These are phyloP conservation scores for Chlorella sp. DNA, from an alignment of 139 green algal genomes.

Conservation along the genomic window DNA sequence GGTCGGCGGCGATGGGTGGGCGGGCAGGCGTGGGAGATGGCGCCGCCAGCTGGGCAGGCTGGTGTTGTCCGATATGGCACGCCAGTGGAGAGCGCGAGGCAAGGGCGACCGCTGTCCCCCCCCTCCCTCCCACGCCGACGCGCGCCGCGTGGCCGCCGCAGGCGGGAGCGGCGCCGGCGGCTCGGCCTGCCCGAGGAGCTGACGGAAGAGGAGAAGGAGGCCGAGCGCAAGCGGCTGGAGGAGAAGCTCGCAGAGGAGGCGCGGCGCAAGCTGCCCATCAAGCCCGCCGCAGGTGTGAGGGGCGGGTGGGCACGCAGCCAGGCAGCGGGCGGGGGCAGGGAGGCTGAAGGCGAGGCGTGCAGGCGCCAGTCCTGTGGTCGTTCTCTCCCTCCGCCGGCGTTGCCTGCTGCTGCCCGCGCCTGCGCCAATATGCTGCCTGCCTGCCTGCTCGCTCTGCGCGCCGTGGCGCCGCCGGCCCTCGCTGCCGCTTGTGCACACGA, in stretches of 20 bases:
- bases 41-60: not conserved
- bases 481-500: too few relatives aligned
- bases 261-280: not conserved
- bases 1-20: too few relatives aligned
- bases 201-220: slow-evolving; percentile 85
- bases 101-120: too few relatives aligned
- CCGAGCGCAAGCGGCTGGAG: slow-evolving; percentile 30
- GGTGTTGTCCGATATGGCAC: not conserved
- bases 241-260: slow-evolving; percentile 22
- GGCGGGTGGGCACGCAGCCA: not conserved
- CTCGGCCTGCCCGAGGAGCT: slow-evolving; percentile 91
- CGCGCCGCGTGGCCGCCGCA: too few relatives aligned
- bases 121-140: too few relatives aligned
- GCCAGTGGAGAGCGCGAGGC: slow-evolving; percentile 82
- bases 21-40: not conserved
- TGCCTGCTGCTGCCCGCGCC: too few relatives aligned
- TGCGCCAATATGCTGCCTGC: not conserved
- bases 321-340: not conserved
- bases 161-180: slow-evolving; percentile 71
- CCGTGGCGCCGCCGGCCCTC: too few relatives aligned
- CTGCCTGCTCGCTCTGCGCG: not conserved
- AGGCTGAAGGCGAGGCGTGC: slow-evolving; percentile 16
- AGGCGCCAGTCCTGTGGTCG: too few relatives aligned
- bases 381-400: too few relatives aligned
- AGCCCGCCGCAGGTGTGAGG: too few relatives aligned